Conservation (phyloP, 164 flowering plant species). For the Macadamia tetraphylla region DNA sequence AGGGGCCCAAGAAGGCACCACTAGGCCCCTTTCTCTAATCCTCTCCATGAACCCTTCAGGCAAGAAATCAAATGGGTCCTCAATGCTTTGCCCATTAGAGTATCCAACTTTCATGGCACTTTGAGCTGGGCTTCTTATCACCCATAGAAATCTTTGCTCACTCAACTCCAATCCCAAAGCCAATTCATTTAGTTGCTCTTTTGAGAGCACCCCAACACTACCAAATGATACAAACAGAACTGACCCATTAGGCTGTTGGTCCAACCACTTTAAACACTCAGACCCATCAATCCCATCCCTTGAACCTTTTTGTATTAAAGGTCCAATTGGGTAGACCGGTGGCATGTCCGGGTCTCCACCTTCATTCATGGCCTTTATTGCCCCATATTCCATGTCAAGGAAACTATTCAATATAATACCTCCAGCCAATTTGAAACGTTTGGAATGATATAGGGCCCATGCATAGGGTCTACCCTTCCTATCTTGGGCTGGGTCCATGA, state of each 20-base stretch:
- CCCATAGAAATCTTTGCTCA: no score
- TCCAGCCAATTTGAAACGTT: conserved; percentile 26
- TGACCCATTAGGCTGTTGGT: no score
- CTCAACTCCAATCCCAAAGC: no score
- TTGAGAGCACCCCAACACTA: no score
- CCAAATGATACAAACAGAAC: no score
- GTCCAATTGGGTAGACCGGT: no score
- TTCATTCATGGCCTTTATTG: conserved; percentile 19
- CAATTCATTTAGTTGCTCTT: no score
- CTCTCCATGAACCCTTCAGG: conserved; percentile 44
- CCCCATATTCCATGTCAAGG: conserved; percentile 38
- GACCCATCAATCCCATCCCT: no score
- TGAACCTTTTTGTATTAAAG: no score
- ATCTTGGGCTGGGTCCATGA: conserved; percentile 49
- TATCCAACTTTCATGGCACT: conserved; percentile 23
- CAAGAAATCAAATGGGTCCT: conserved; percentile 34
- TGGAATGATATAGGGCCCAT: conserved; percentile 27
- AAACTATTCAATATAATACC: conserved; percentile 52
- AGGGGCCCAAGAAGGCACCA: conserved; percentile 56
- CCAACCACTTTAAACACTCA: no score
- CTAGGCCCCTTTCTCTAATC: conserved; percentile 37
- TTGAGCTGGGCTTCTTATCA: conserved; percentile 1
- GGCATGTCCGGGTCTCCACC: conserved; percentile 16
- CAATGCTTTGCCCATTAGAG: conserved; percentile 20
- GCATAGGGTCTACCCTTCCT: conserved; percentile 38